These are phyloP conservation scores for Ascoidea tarda DNA, from an alignment of 805 yeast species.

Conservation along the genomic window DNA sequence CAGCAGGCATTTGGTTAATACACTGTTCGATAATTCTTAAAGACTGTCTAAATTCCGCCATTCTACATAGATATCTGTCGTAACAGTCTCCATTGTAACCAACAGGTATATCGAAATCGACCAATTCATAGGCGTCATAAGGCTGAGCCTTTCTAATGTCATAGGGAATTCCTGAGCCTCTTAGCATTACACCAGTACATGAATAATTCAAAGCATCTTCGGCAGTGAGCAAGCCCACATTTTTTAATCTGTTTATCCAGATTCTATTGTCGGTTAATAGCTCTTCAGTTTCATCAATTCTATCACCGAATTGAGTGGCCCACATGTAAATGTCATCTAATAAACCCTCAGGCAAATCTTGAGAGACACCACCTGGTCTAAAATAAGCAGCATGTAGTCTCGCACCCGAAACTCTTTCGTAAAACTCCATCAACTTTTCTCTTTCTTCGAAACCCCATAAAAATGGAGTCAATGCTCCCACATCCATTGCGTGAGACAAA, in stretches of 20 bases:
- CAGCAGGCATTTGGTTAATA: slow-evolving; percentile 83
- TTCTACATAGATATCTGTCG: slow-evolving; percentile 77
- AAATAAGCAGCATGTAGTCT: slow-evolving; percentile 80
- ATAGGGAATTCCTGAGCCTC: slow-evolving; percentile 83
- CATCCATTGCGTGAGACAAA: slow-evolving; percentile 84
- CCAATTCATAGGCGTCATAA: slow-evolving; percentile 77
- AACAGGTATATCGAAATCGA: slow-evolving; percentile 79
- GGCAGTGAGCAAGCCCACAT: slow-evolving; percentile 69
- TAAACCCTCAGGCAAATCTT: slow-evolving; percentile 75
- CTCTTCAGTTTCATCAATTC: slow-evolving; percentile 84
- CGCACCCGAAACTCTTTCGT: slow-evolving; percentile 84
- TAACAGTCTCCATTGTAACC: slow-evolving; percentile 85
- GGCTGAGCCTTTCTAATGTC: slow-evolving; percentile 81
- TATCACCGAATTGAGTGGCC: slow-evolving; percentile 92
- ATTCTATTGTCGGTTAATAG: slow-evolving; percentile 81
- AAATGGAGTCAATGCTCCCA: slow-evolving; percentile 87
- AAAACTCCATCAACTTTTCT: slow-evolving; percentile 85
- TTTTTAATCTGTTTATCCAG: slow-evolving; percentile 80
- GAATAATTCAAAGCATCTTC: slow-evolving; percentile 78
- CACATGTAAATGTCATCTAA: slow-evolving; percentile 89
- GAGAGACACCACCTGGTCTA: slow-evolving; percentile 88
- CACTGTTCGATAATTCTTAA: slow-evolving; percentile 83
- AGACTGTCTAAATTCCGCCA: slow-evolving; percentile 88
- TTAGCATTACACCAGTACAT: slow-evolving; percentile 76
- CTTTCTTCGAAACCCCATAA: slow-evolving; percentile 92